phyloP scores from a whole-genome alignment of 1,284 basidiomycete species.

The Takashimella koratensis region DNA sequence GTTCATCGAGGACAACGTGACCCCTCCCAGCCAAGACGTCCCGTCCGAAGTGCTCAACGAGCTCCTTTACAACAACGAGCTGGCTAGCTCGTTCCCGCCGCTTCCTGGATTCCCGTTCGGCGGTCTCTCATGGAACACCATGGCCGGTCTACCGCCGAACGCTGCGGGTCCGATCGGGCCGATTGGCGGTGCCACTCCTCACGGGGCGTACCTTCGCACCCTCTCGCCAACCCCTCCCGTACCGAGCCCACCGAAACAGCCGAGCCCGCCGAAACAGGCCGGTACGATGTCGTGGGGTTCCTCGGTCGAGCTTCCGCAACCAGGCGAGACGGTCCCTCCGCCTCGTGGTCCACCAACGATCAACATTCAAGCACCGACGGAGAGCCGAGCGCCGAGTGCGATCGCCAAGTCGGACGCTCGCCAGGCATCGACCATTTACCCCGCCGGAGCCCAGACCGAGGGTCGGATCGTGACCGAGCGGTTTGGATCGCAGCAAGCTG shows the following conservation, averaged over 20 bases:
- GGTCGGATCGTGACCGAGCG: neutral
- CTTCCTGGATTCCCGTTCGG: slow-evolving; percentile 1
- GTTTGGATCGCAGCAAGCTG: neutral
- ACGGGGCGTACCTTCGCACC: slow-evolving; percentile 6
- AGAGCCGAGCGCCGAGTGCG: neutral
- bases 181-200: neutral
- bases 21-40: slow-evolving; percentile 16
- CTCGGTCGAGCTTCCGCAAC: slow-evolving; percentile 36
- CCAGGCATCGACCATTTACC: neutral
- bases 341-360: slow-evolving; percentile 30
- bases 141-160: neutral
- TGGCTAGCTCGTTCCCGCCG: slow-evolving; percentile 5
- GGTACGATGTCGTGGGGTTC: slow-evolving; percentile 33
- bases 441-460: neutral
- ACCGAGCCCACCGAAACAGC: neutral
- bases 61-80: slow-evolving; percentile 26
- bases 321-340: slow-evolving; percentile 16
- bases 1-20: neutral
- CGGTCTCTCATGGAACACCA: neutral
- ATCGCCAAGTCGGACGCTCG: neutral
- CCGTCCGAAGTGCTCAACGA: slow-evolving; percentile 26
- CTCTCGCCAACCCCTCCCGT: too few species aligned
- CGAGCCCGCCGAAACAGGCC: neutral
- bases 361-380: slow-evolving; percentile 39
- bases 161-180: neutral